These are phyloP conservation scores for Rhodotorula sp. DNA, from an alignment of 1,284 basidiomycete genomes.

Conservation along the genomic window DNA sequence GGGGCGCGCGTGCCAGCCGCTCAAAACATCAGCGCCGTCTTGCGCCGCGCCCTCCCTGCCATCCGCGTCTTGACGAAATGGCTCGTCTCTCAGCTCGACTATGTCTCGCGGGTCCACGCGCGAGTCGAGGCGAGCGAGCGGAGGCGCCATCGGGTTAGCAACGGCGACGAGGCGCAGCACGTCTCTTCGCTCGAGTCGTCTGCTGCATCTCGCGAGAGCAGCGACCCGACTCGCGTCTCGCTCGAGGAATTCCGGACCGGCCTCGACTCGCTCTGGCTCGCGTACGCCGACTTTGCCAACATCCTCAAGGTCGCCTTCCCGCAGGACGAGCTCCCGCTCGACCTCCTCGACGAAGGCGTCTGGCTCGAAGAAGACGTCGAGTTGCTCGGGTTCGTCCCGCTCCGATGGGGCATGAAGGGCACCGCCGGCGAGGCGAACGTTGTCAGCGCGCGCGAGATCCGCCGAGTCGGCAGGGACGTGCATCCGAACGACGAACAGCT, in stretches of 20 bases:
- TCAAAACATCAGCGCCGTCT: conserved; percentile 76
- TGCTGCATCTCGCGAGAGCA: background rate
- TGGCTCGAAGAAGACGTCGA: conserved; percentile 91
- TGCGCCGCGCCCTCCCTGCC: conserved; percentile 80
- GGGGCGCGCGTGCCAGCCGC: conserved; percentile 58
- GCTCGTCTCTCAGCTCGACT: conserved; percentile 74
- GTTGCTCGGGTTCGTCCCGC: conserved; percentile 80
- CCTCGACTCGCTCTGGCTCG: conserved; percentile 65
- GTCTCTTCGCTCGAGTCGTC: conserved; percentile 2
- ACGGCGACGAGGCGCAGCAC: conserved; percentile 9
- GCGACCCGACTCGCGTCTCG: background rate
- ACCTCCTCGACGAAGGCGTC: conserved; percentile 52
- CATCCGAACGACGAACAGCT: conserved; percentile 94
- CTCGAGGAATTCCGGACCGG: background rate
- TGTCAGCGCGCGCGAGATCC: conserved; percentile 28
- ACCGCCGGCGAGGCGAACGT: background rate
- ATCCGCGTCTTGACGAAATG: conserved; percentile 86
- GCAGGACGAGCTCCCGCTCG: conserved; percentile 59
- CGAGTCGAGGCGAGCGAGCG: conserved; percentile 24
- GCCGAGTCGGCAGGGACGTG: conserved; percentile 55
- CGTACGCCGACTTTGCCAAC: conserved; percentile 67
- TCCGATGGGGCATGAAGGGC: conserved; percentile 56
- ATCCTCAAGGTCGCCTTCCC: conserved; percentile 70
- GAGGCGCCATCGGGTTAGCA: background rate
- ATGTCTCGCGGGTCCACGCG: conserved; percentile 54